Conservation (phyloP, 2,329 filamentous ascomycete species). For the Cyphellophora europaea region DNA sequence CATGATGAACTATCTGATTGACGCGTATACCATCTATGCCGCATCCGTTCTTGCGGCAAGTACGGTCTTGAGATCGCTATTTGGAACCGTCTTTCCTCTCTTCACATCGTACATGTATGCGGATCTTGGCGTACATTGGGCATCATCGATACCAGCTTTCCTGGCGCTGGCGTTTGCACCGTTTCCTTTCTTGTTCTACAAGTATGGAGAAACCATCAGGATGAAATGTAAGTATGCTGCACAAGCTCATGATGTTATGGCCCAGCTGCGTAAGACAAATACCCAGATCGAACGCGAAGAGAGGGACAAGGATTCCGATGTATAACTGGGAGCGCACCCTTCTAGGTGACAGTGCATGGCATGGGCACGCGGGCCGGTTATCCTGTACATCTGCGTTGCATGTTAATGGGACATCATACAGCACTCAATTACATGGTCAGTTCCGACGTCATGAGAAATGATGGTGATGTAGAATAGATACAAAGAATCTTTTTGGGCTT, state of each 20-base stretch:
- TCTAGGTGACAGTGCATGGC: too few relatives aligned
- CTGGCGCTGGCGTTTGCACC: constrained; percentile 34
- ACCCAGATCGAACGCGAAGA: constrained; percentile 6
- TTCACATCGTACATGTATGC: constrained; percentile 38
- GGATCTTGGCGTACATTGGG: constrained; percentile 39
- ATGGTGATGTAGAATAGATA: too few relatives aligned
- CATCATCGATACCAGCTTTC: constrained; percentile 36
- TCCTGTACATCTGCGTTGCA: too few relatives aligned
- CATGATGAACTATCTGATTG: constrained; percentile 34
- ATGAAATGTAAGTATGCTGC: constrained; percentile 32
- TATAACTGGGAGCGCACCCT: not conserved
- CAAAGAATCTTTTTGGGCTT: too few relatives aligned
- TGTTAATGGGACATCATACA: too few relatives aligned
- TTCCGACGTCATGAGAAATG: too few relatives aligned
- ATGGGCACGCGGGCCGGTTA: too few relatives aligned
- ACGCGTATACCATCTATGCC: constrained; percentile 34
- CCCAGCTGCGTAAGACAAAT: constrained; percentile 13
- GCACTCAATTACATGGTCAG: too few relatives aligned
- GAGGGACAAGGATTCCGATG: too few relatives aligned
- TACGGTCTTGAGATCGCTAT: constrained; percentile 36
- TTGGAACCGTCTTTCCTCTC: constrained; percentile 38
- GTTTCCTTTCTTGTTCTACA: constrained; percentile 36
- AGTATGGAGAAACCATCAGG: constrained; percentile 30
- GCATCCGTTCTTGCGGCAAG: constrained; percentile 35
- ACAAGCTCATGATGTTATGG: constrained; percentile 23